Percentiles rank a stretch among this genome's conserved stretches.
Evolutionary conservation across 495 filamentous ascomycete species (phyloP).

Genomic region (Aspergillus wentii): DNA sequence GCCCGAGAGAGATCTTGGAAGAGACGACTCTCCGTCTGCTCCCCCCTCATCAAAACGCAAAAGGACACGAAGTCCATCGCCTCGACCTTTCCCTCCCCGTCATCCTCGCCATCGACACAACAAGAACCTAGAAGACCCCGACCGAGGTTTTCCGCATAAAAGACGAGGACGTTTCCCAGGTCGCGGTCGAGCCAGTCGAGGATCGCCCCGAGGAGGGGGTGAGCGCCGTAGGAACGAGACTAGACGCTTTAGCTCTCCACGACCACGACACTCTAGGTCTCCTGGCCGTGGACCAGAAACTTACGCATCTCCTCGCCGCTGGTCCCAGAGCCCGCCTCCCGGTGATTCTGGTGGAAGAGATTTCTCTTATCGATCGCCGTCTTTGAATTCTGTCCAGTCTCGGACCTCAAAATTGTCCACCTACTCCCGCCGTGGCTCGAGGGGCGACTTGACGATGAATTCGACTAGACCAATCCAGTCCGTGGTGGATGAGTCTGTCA

Average conservation of each 20-base stretch:
- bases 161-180: constrained; percentile 30
- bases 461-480: constrained; percentile 24
- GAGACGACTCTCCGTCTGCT: constrained; percentile 30
- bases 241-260: constrained; percentile 18
- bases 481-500: constrained; percentile 15
- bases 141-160: constrained; percentile 22
- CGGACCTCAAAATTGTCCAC: constrained; percentile 25
- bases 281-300: constrained; percentile 25
- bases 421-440: constrained; percentile 18
- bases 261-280: constrained; percentile 23
- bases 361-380: constrained; percentile 28
- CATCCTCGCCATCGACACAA: constrained; percentile 19
- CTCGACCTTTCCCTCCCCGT: constrained; percentile 18
- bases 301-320: constrained; percentile 23
- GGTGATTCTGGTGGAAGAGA: constrained; percentile 25
- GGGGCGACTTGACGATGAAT: constrained; percentile 25
- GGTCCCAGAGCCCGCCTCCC: constrained; percentile 21
- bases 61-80: constrained; percentile 45
- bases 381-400: constrained; percentile 33
- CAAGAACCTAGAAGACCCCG: constrained; percentile 25
- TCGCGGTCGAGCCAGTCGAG: constrained; percentile 27
- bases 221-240: constrained; percentile 29
- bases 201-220: constrained; percentile 31
- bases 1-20: constrained; percentile 20
- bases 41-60: constrained; percentile 34